Percentiles rank a stretch among this genome's conserved stretches.
Conservation (phyloP, 2,329 filamentous ascomycete species). For the Diaporthe citriasiana region DNA sequence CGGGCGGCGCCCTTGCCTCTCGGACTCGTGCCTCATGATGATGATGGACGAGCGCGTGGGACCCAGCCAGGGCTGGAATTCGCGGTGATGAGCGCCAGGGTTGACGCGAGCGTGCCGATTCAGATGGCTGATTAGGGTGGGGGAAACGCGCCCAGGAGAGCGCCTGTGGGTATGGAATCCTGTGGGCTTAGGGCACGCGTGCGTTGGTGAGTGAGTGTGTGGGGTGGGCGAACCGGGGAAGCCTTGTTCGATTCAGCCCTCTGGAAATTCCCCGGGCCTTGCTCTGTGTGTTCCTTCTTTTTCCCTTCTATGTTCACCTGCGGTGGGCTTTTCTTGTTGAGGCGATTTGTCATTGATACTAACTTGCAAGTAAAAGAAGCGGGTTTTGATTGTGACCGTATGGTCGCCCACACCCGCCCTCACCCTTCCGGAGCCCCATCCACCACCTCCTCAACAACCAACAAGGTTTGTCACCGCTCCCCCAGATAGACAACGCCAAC, state of each 20-base stretch:
- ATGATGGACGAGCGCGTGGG: constrained; percentile 16
- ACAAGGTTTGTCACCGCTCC: constrained; percentile 31
- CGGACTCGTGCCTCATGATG: neutral
- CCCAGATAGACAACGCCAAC: constrained; percentile 13
- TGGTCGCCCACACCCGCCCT: no score
- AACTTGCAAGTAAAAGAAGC: neutral
- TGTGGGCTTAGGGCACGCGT: neutral
- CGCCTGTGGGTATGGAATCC: neutral
- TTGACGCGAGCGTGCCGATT: constrained; percentile 1
- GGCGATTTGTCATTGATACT: constrained; percentile 23
- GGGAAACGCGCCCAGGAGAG: constrained; percentile 6
- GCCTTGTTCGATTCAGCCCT: constrained; percentile 31
- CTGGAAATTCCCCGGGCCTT: constrained; percentile 10
- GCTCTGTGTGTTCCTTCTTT: neutral
- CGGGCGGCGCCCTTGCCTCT: constrained; percentile 3
- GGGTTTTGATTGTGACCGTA: neutral
- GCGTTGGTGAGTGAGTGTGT: neutral
- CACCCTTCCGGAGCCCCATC: neutral
- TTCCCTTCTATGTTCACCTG: neutral
- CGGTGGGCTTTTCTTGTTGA: neutral
- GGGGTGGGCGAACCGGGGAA: constrained; percentile 14
- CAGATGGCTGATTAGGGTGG: neutral
- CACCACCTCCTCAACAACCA: constrained; percentile 3
- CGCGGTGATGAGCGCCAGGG: constrained; percentile 24
- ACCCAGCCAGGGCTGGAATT: constrained; percentile 26